These are phyloP conservation scores for Dactylella cylindrospora DNA, from an alignment of 2,329 filamentous ascomycete species.

Conservation along the genomic window DNA sequence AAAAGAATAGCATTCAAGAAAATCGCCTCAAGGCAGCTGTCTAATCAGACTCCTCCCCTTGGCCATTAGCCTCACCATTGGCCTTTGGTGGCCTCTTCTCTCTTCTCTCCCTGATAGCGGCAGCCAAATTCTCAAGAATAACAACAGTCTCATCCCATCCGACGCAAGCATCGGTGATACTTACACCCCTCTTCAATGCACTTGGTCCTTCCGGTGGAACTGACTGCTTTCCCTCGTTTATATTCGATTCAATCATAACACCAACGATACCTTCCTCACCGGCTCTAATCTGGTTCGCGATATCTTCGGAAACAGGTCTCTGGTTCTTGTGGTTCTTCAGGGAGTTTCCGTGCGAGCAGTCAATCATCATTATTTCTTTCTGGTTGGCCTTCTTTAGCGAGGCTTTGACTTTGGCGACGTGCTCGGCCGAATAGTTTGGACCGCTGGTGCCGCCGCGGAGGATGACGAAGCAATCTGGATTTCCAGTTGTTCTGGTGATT, in stretches of 20 bases:
- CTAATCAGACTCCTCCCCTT: slow-evolving; percentile 7
- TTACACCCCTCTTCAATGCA: slow-evolving; percentile 87
- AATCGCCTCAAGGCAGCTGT: not conserved
- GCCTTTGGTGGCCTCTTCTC: slow-evolving; percentile 21
- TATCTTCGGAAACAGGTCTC: slow-evolving; percentile 78
- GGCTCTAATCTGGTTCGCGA: slow-evolving; percentile 80
- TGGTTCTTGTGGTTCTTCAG: slow-evolving; percentile 97
- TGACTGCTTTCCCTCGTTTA: slow-evolving; percentile 92
- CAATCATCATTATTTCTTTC: slow-evolving; percentile 83
- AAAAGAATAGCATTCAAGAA: not conserved
- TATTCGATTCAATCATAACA: slow-evolving; percentile 98
- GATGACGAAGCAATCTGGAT: slow-evolving; percentile 96
- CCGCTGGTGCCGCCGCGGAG: slow-evolving; percentile 88
- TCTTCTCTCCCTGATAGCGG: slow-evolving; percentile 74
- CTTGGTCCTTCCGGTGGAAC: slow-evolving; percentile 71
- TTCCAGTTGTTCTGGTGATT: slow-evolving; percentile 90
- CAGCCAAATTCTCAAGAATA: slow-evolving; percentile 75
- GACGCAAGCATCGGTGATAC: slow-evolving; percentile 97
- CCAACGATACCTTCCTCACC: slow-evolving; percentile 90
- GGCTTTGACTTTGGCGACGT: slow-evolving; percentile 79
- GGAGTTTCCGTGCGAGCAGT: slow-evolving; percentile 96
- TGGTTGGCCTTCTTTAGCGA: slow-evolving; percentile 74
- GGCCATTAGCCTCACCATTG: not conserved
- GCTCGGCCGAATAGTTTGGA: slow-evolving; percentile 87
- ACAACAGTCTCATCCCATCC: slow-evolving; percentile 85